Base-by-base conservation (phyloP, 2,329 filamentous ascomycete species). In the Alternaria tenuissima region DNA sequence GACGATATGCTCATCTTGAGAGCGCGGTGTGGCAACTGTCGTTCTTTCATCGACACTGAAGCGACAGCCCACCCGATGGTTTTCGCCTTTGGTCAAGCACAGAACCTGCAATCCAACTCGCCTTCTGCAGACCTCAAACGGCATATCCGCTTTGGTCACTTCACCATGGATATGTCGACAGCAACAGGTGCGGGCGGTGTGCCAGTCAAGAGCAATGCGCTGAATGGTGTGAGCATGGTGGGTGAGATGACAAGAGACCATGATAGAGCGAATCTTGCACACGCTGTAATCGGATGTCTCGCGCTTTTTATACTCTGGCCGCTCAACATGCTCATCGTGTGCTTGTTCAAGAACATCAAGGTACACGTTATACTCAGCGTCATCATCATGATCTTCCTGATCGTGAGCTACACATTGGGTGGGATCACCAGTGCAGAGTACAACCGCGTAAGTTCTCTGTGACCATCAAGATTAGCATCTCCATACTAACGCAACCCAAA, bases 291-390 rank as follows among this genome's bases (percentile, higher is more conserved):
- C 14, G 72, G 74, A 0, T 75, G 74, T 42, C n/a, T 78, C 7
- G 75, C 74, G 3, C 36, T 78, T 3, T 76, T 78, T 28, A 62
- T 78, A 16, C 49, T 74, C 14, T 74, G 72, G 70, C 70, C 72
- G 14, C 28, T 78, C 12, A 76, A 76, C 41, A 59, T 76, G 44
- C 24, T 80, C 16, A 56, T 79, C 4, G 75, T 81, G 0, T 76
- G 78, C 2, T 76, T 81, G 11, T 65, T 81, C 24, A 72, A 75
- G 36, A 75, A 77, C 49, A 79, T 81, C 34, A 75, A 74, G 49
- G 71, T 80, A 16, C 83, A 84, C 66, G 75, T 81, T 42, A 72
- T 76, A 0, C 67, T 80, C 14, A 81, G 81, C 42, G 67, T 76
- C 0, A 42, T 81, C 0, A 76, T 80, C 5, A 63, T 80, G 11